A percentile compares a stretch with the other conserved stretches of the same genome.
phyloP scores from a whole-genome alignment of 306 rosid genomes.

The Aeschynomene evenia region DNA sequence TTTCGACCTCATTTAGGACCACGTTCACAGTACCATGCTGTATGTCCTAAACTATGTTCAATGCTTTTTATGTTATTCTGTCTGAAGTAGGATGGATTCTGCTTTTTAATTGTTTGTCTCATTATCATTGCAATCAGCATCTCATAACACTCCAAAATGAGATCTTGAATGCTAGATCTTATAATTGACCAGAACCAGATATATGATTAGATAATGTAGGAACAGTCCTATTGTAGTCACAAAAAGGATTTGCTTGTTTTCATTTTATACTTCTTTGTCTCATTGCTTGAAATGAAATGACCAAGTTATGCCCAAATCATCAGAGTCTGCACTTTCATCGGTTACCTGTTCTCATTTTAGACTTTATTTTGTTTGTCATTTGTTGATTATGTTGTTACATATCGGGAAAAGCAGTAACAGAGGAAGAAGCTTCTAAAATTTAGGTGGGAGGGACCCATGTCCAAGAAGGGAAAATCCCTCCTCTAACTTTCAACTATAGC shows the following conservation, averaged over 20 bases:
- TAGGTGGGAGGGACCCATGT: too few species aligned
- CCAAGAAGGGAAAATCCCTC: too few species aligned
- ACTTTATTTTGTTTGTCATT: background rate
- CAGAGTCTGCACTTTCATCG: too few species aligned
- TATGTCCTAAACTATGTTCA: conserved; percentile 42
- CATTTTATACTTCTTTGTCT: too few species aligned
- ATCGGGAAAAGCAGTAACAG: too few species aligned
- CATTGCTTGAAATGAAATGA: too few species aligned
- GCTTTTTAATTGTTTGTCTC: background rate
- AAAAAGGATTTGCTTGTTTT: too few species aligned
- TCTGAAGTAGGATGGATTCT: background rate
- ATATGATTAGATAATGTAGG: too few species aligned
- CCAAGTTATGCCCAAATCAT: too few species aligned
- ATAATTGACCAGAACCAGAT: background rate
- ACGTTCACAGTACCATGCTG: conserved; percentile 87
- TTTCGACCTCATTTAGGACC: conserved; percentile 86
- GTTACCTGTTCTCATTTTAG: background rate
- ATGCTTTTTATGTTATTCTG: background rate
- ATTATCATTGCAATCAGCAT: background rate
- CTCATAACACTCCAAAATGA: background rate
- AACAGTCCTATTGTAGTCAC: too few species aligned
- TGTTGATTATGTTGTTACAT: background rate
- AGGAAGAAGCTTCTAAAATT: too few species aligned
- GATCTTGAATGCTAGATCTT: background rate
- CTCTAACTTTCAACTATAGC: too few species aligned